These are phyloP conservation scores for Helenozyma baotianmanensis DNA, from an alignment of 805 yeast genomes.

Conservation along the genomic window DNA sequence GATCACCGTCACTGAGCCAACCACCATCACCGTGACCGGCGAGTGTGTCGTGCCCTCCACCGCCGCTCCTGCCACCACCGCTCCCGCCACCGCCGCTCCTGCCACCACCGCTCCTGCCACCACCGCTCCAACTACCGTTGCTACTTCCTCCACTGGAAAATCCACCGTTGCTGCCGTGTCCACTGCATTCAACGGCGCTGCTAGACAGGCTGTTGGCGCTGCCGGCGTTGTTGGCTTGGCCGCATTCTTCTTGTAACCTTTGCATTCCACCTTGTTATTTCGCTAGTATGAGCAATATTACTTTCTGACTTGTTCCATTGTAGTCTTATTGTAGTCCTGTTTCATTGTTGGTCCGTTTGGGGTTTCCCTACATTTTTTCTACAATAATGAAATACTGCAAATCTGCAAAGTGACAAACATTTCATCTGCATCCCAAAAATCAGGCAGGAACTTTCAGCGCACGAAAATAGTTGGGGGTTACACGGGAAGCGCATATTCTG, in stretches of 20 bases:
- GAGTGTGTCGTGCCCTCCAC: slow-evolving; percentile 23
- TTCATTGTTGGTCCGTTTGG: too few relatives aligned
- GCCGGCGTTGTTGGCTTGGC: slow-evolving; percentile 11
- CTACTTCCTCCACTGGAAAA: not conserved
- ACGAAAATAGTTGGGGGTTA: too few relatives aligned
- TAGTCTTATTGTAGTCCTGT: too few relatives aligned
- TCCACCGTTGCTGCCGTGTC: slow-evolving; percentile 7
- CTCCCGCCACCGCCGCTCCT: slow-evolving; percentile 5
- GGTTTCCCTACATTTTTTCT: too few relatives aligned
- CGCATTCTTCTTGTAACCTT: slow-evolving; percentile 8
- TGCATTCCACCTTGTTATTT: too few relatives aligned
- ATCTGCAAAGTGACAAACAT: too few relatives aligned
- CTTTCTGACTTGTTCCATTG: too few relatives aligned
- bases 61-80: slow-evolving; percentile 3
- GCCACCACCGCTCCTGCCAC: not conserved
- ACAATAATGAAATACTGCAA: too few relatives aligned
- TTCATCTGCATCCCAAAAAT: too few relatives aligned
- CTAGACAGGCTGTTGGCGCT: slow-evolving; percentile 25
- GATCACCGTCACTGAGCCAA: slow-evolving; percentile 27
- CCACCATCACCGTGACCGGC: slow-evolving; percentile 32
- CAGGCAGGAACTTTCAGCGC: too few relatives aligned
- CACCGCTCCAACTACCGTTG: slow-evolving; percentile 1
- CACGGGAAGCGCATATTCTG: too few relatives aligned
- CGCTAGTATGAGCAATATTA: too few relatives aligned
- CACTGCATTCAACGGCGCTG: slow-evolving; percentile 33